These are phyloP conservation scores for Gliomastix tumulicola DNA, from an alignment of 2,329 filamentous ascomycete genomes.

Conservation along the genomic window DNA sequence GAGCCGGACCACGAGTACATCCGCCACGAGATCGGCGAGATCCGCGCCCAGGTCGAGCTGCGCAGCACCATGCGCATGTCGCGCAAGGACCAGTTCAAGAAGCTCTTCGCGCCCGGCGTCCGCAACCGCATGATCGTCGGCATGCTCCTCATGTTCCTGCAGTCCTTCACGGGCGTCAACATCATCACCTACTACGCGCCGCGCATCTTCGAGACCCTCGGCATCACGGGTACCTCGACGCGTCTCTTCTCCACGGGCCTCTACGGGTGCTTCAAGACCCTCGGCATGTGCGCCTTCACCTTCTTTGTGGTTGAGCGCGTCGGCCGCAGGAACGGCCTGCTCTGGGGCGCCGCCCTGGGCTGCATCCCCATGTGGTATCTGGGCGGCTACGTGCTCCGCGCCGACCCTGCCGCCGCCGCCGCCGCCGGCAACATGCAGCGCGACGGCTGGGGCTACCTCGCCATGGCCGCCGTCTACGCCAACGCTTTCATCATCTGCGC, in stretches of 20 bases:
- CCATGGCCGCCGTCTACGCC: conserved; percentile 36
- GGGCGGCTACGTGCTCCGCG: conserved; percentile 23
- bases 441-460: conserved; percentile 30
- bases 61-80: conserved; percentile 14
- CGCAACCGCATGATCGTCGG: conserved; percentile 32
- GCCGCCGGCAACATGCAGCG: conserved; percentile 36
- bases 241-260: conserved; percentile 20
- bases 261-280: conserved; percentile 18
- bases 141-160: conserved; percentile 38
- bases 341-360: conserved; percentile 25
- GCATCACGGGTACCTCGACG: conserved; percentile 12
- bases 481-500: conserved; percentile 31
- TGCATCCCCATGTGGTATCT: conserved; percentile 30
- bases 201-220: conserved; percentile 18
- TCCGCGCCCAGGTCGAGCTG: conserved; percentile 46
- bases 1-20: conserved; percentile 18
- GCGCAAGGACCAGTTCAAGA: conserved; percentile 18
- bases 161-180: conserved; percentile 21
- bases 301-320: conserved; percentile 39
- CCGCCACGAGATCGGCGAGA: conserved; percentile 29
- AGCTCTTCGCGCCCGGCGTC: conserved; percentile 26
- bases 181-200: conserved; percentile 22
- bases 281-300: conserved; percentile 26
- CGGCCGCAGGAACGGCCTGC: conserved; percentile 39
- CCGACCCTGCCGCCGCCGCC: conserved; percentile 26